These are phyloP conservation scores for Ustulina deusta DNA, from an alignment of 2,329 filamentous ascomycete species.

Conservation along the genomic window DNA sequence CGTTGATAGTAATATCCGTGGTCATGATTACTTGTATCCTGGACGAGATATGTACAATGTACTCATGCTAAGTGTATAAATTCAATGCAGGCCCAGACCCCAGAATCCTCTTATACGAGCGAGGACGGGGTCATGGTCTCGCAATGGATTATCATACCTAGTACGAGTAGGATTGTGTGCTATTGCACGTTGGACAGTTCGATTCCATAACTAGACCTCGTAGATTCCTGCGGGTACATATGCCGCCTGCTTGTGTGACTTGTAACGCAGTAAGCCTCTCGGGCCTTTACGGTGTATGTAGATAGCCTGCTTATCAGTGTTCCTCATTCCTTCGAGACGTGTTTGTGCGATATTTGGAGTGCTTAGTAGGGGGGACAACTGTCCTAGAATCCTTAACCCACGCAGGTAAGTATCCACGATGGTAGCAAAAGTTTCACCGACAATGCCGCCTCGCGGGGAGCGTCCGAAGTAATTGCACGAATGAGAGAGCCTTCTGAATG, in stretches of 20 bases:
- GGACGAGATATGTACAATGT: background rate
- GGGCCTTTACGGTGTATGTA: slow-evolving; percentile 24
- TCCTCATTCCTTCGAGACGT: slow-evolving; percentile 15
- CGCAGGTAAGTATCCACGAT: background rate
- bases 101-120: slow-evolving; percentile 6
- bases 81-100: slow-evolving; percentile 2
- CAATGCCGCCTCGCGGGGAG: slow-evolving; percentile 19
- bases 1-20: slow-evolving; percentile 2
- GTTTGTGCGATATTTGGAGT: slow-evolving; percentile 6
- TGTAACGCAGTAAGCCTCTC: slow-evolving; percentile 38
- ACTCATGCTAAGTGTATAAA: background rate
- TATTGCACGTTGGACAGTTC: slow-evolving; percentile 6
- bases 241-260: slow-evolving; percentile 19
- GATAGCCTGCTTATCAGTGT: slow-evolving; percentile 34
- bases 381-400: background rate
- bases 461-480: slow-evolving; percentile 27
- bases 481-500: slow-evolving; percentile 9
- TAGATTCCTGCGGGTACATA: background rate
- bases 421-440: slow-evolving; percentile 18
- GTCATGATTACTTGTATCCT: background rate
- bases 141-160: slow-evolving; percentile 1
- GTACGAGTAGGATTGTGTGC: slow-evolving; percentile 11
- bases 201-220: slow-evolving; percentile 11
- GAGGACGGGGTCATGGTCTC: background rate
- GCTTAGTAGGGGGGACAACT: slow-evolving; percentile 10